Conservation (phyloP, 1,284 basidiomycete genomes). For the Ganoderma leucocontextum region DNA sequence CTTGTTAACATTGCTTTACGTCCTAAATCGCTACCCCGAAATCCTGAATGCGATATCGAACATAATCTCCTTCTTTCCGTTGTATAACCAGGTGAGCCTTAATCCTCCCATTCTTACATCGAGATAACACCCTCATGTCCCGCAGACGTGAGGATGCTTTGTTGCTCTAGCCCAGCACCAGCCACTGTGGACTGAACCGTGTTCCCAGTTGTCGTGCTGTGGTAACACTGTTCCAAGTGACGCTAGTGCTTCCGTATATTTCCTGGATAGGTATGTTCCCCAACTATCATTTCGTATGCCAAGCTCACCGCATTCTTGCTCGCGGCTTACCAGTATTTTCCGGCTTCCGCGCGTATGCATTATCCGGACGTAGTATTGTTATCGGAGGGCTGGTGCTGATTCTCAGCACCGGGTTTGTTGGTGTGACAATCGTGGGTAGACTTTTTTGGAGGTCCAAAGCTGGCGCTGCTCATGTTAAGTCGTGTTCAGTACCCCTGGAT, state of each 20-base stretch:
- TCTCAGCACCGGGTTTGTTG: neutral
- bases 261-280: slow-evolving; percentile 1
- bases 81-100: neutral
- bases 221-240: neutral
- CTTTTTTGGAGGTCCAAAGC: neutral
- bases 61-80: neutral
- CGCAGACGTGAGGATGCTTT: neutral
- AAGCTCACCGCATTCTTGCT: neutral
- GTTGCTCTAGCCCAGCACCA: neutral
- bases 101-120: neutral
- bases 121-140: neutral
- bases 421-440: neutral
- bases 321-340: neutral
- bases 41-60: neutral
- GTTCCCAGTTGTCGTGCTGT: neutral
- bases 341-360: neutral
- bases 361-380: neutral
- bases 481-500: neutral
- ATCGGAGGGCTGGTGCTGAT: neutral
- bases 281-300: no score
- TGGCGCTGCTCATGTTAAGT: neutral
- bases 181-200: neutral
- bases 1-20: neutral
- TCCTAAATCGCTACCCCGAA: slow-evolving; percentile 1
- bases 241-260: neutral